Evolutionary conservation across 306 rosid genomes (phyloP), one percentile per base, ranked within the genome.

Genomic region (Malus fusca): DNA sequence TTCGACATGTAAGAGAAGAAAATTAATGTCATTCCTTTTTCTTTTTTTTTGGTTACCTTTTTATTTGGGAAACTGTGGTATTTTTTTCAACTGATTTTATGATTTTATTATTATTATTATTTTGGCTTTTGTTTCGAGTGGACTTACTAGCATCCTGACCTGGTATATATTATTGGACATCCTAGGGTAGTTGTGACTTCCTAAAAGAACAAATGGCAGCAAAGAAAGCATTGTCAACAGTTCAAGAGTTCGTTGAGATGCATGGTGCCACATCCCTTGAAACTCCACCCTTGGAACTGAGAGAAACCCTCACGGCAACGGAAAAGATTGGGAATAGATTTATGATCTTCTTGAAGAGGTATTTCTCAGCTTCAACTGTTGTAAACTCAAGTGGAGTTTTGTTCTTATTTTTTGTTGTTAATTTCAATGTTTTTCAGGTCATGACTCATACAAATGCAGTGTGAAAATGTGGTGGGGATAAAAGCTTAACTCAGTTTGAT

Each of bases 251-350:
- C 75, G 90, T 95, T 78, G 96, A 95, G 96, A 91, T 89, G 89
- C 98, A 95, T 63, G 97, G 98, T 10, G 98, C 98, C 71, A 88
- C 96, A 15, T 88, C 93, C 48, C 83, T 95, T 84, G 97, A 95
- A 84, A 92, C 98, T 73, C 98, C 98, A 64, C 80, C 58, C 92
- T 95, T 75, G 96, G 6, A 35, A 35, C 40, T 35, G 8, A 35
- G 40, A 35, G 40, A 35, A 35, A 35, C 8, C 40, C 40, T 35
- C 40, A 6, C 40, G 8, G 8, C 40, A 35, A 35, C 6, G 40
- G 40, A 8, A 35, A 35, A 35, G 40, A 35, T 35, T 35, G 40
- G 40, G 8, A 6, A 35, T 35, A 6, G 40, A 35, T 35, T 35
- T 6, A 35, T 35, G 40, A 35, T 35, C 40, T 6, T 33, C 8